These are phyloP conservation scores for Paspalum notatum DNA, from an alignment of 176 grass and related monocot species.

Conservation along the genomic window DNA sequence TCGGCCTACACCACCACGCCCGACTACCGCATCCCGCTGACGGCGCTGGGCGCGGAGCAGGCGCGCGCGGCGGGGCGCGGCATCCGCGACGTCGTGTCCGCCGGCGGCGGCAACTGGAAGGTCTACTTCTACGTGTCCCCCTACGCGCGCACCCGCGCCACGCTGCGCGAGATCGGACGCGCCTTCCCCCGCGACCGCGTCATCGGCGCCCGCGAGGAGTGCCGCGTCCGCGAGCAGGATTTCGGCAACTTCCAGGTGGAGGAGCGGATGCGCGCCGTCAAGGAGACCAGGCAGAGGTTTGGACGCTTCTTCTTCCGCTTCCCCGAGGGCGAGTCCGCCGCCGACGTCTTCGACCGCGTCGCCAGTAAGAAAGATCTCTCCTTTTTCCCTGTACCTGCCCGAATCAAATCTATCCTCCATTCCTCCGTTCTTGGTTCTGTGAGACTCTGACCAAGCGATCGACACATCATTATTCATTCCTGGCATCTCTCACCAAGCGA, in stretches of 20 bases:
- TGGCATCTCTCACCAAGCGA: no score
- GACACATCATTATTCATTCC: not conserved
- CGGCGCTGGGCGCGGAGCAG: conserved; percentile 64
- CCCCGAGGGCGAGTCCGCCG: conserved; percentile 94
- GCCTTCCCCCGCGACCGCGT: conserved; percentile 75
- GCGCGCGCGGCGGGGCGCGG: conserved; percentile 53
- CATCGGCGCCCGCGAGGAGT: conserved; percentile 93
- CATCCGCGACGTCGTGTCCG: conserved; percentile 55
- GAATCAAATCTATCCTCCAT: not conserved
- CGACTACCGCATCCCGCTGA: conserved; percentile 90
- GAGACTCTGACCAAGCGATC: no score
- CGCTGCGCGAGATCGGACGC: conserved; percentile 75
- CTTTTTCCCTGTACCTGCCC: not conserved
- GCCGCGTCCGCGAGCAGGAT: conserved; percentile 95
- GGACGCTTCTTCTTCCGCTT: conserved; percentile 98
- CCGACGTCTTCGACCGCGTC: conserved; percentile 97
- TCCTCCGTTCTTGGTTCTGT: no score
- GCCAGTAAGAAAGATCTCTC: conserved; percentile 50
- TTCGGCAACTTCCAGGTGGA: conserved; percentile 99
- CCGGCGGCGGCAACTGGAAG: conserved; percentile 56
- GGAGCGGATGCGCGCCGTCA: conserved; percentile 86
- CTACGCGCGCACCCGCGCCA: conserved; percentile 83
- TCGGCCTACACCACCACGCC: conserved; percentile 89
- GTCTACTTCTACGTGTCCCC: conserved; percentile 97
- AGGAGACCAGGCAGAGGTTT: conserved; percentile 77